Percentiles rank a stretch among this genome's conserved stretches.
Conservation (phyloP, 306 rosid genomes). For the Quercus rubra region DNA sequence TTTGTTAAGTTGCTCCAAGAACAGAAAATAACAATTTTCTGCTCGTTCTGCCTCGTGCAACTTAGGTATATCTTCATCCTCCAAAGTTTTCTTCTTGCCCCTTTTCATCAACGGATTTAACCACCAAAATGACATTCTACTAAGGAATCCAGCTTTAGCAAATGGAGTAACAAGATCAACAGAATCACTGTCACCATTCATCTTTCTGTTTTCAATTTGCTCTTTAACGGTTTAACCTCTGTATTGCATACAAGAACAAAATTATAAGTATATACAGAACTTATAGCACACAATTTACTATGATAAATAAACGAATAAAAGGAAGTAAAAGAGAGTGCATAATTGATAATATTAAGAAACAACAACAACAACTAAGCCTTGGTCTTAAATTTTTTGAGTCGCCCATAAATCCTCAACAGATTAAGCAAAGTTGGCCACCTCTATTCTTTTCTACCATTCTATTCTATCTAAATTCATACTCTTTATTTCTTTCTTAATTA, state of each 20-base stretch:
- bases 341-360: no score
- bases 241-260: not conserved
- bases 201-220: conserved; percentile 1
- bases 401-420: no score
- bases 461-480: no score
- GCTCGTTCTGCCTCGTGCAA: conserved; percentile 49
- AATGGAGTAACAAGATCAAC: conserved; percentile 37
- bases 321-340: no score
- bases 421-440: no score
- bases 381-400: no score
- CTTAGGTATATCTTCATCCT: conserved; percentile 61
- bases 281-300: no score
- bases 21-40: conserved; percentile 40
- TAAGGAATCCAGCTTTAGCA: conserved; percentile 55
- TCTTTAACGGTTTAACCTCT: conserved; percentile 16
- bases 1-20: conserved; percentile 35
- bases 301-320: no score
- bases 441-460: no score
- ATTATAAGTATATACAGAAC: not conserved
- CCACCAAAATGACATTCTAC: conserved; percentile 66
- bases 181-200: conserved; percentile 5
- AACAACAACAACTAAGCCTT: no score
- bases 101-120: conserved; percentile 67
- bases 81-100: conserved; percentile 57
- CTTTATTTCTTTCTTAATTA: no score